Evolutionary conservation across 768 basidiomycete species (phyloP).

Genomic region (Tricholoma hemisulphureum): DNA sequence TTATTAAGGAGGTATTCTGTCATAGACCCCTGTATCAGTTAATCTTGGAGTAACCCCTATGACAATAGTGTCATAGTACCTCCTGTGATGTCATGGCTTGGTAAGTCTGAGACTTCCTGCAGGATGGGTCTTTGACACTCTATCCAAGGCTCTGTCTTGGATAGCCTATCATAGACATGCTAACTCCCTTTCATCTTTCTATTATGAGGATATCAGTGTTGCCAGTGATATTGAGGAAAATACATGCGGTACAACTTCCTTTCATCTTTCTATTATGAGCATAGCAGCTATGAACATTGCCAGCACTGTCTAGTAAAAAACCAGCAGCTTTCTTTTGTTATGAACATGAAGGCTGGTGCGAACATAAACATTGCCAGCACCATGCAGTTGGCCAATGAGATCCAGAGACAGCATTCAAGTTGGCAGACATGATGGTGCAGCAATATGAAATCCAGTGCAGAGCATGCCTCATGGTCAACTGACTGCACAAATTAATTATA

Average conservation of each 20-base stretch:
- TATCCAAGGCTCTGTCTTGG: too few species aligned
- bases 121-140: too few species aligned
- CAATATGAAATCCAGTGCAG: background rate
- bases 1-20: too few species aligned
- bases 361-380: background rate
- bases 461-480: background rate
- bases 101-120: too few species aligned
- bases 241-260: background rate
- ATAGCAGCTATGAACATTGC: background rate
- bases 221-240: background rate
- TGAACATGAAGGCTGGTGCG: background rate
- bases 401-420: background rate
- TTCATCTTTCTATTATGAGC: background rate
- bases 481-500: background rate
- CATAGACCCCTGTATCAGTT: too few species aligned
- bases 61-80: too few species aligned
- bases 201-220: background rate
- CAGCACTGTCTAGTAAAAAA: background rate
- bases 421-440: background rate
- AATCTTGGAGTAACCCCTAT: too few species aligned
- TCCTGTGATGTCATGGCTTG: too few species aligned
- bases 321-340: background rate
- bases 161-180: too few species aligned
- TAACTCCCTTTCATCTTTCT: background rate
- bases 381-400: background rate